Evolutionary conservation across 495 filamentous ascomycete genomes (phyloP).

Genomic region (Hypoxylon intermedium): DNA sequence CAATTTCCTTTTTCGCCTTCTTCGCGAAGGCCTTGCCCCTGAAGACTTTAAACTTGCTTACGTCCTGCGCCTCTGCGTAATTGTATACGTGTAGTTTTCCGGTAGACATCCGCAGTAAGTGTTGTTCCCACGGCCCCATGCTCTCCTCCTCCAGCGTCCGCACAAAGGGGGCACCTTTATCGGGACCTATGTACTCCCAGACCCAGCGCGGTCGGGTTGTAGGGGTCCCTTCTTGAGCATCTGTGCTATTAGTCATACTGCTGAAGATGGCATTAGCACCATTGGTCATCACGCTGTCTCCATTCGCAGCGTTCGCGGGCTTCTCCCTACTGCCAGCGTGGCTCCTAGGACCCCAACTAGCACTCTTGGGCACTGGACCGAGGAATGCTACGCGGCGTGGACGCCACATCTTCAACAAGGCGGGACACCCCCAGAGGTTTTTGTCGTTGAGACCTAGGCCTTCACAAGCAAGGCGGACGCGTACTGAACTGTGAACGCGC

Average conservation of each 20-base stretch:
- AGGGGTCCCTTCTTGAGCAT: not conserved
- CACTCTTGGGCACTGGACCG: conserved; percentile 47
- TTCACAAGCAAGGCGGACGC: conserved; percentile 58
- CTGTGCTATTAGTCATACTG: not conserved
- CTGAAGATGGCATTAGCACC: not conserved
- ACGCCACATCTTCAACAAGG: conserved; percentile 55
- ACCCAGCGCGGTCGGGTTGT: conserved; percentile 50
- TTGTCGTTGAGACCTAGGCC: conserved; percentile 66
- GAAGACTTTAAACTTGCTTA: conserved; percentile 24
- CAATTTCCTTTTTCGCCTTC: conserved; percentile 8
- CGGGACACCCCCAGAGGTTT: conserved; percentile 59
- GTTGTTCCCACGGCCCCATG: conserved; percentile 58
- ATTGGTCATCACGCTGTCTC: not conserved
- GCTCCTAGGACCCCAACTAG: conserved; percentile 45
- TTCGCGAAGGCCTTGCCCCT: conserved; percentile 5
- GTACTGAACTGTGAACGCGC: conserved; percentile 68
- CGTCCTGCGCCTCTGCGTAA: conserved; percentile 43
- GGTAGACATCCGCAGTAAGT: conserved; percentile 51
- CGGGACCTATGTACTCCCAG: conserved; percentile 58
- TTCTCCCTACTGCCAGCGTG: not conserved
- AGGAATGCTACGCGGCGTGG: conserved; percentile 40
- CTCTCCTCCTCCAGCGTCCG: conserved; percentile 56
- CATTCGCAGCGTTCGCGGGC: conserved; percentile 4
- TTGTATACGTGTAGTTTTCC: conserved; percentile 49
- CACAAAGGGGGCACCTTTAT: conserved; percentile 45